A percentile compares a stretch with the other conserved stretches of the same genome.
These are phyloP conservation scores for Phaffia rhodozyma DNA, from an alignment of 1,284 basidiomycete genomes.

Conservation along the genomic window DNA sequence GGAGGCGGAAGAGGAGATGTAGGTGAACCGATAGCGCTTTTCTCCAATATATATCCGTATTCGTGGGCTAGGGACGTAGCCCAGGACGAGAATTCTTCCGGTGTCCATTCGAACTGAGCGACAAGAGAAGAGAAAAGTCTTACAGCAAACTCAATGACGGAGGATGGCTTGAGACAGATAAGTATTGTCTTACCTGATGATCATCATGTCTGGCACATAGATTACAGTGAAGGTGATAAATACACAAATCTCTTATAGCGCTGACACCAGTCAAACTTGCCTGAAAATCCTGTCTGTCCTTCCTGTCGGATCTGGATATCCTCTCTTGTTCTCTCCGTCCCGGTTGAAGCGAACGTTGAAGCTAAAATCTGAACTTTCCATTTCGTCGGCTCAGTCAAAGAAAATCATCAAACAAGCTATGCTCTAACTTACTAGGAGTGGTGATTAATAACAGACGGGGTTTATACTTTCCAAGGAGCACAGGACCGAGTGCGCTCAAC, in stretches of 20 bases:
- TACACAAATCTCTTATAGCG: background rate
- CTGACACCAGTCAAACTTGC: conserved; percentile 26
- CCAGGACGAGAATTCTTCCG: conserved; percentile 4
- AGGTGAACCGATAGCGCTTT: conserved; percentile 4
- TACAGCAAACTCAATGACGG: background rate
- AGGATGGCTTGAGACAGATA: no score
- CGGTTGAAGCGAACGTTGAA: conserved; percentile 78
- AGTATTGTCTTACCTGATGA: background rate
- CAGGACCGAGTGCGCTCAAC: conserved; percentile 63
- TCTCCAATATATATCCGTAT: background rate
- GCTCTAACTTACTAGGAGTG: conserved; percentile 48
- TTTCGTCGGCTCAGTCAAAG: background rate
- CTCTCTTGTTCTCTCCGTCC: conserved; percentile 42
- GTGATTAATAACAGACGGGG: conserved; percentile 70
- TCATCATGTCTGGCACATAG: conserved; percentile 5
- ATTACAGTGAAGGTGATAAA: background rate
- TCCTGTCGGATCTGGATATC: conserved; percentile 62
- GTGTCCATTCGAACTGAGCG: conserved; percentile 9
- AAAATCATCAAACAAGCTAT: background rate
- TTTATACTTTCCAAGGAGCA: conserved; percentile 69
- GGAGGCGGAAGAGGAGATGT: background rate
- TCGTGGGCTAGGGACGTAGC: background rate
- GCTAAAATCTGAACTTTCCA: conserved; percentile 20
- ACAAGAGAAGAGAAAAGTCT: background rate
- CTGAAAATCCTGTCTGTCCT: conserved; percentile 49